Evolutionary conservation across 2,329 filamentous ascomycete species (phyloP).

Genomic region (Cordyceps pruinosa): DNA sequence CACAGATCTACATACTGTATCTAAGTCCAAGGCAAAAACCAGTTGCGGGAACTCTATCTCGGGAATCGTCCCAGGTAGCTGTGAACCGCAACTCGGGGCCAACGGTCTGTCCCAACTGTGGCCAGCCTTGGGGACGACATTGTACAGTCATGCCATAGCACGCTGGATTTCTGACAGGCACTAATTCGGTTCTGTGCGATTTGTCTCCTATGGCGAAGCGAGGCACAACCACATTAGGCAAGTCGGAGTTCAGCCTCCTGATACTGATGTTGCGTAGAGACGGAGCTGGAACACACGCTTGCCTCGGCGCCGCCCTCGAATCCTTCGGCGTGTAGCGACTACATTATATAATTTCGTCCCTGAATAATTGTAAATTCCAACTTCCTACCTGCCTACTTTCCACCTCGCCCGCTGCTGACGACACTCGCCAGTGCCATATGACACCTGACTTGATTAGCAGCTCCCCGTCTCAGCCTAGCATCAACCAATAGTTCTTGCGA

Average conservation of each 20-base stretch:
- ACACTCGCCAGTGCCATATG: not conserved
- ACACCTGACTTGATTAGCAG: not conserved
- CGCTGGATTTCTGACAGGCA: not conserved
- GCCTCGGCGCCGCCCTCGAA: not conserved
- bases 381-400: not conserved
- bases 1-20: too few relatives aligned
- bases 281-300: not conserved
- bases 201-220: too few relatives aligned
- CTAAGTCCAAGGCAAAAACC: too few relatives aligned
- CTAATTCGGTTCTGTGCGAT: not conserved
- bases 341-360: not conserved
- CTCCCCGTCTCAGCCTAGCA: not conserved
- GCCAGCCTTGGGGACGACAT: not conserved
- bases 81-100: too few relatives aligned
- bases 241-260: not conserved
- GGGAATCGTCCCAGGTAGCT: too few relatives aligned
- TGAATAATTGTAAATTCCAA: not conserved
- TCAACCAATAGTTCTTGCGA: not conserved
- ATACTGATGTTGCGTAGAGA: not conserved
- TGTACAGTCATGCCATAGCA: not conserved
- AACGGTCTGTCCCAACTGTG: not conserved
- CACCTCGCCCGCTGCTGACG: not conserved
- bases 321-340: not conserved
- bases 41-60: too few relatives aligned
- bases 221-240: constrained; percentile 2